A percentile compares a stretch with the other conserved stretches of the same genome.
Evolutionary conservation across 1,139 yeast species (phyloP).

Genomic region (Suhomyces coccinellae): DNA sequence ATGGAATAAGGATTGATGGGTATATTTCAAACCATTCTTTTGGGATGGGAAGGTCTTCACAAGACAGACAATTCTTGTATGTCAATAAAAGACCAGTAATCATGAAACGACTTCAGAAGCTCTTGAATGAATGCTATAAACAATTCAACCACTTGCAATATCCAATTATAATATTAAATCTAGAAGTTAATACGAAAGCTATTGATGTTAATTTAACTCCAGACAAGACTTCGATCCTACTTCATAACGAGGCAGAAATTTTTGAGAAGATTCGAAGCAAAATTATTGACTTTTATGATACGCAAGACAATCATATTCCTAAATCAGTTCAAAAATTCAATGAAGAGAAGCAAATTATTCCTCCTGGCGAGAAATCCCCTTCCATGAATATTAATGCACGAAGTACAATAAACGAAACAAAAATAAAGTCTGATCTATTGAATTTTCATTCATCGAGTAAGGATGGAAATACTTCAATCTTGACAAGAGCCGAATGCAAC

Average conservation of each 20-base stretch:
- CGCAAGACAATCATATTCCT: conserved; percentile 49
- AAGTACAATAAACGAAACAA: too few species aligned
- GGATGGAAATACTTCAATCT: too few species aligned
- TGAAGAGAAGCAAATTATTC: neutral
- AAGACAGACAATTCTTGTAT: conserved; percentile 73
- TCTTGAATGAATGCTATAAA: conserved; percentile 72
- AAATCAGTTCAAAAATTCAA: conserved; percentile 11
- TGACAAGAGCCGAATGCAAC: too few species aligned
- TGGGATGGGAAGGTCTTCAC: conserved; percentile 64
- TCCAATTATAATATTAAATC: conserved; percentile 70
- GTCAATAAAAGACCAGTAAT: conserved; percentile 76
- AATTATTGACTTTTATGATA: conserved; percentile 43
- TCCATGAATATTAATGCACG: too few species aligned
- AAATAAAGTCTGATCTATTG: too few species aligned
- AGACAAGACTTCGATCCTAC: conserved; percentile 71
- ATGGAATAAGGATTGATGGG: conserved; percentile 49
- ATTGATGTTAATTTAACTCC: conserved; percentile 90
- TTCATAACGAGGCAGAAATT: conserved; percentile 64
- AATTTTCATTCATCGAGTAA: too few species aligned
- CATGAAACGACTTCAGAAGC: conserved; percentile 54
- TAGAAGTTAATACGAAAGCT: conserved; percentile 50
- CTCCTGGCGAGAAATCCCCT: too few species aligned
- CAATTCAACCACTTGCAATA: conserved; percentile 68
- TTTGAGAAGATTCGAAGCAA: conserved; percentile 51
- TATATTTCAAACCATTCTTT: conserved; percentile 71